Percentiles rank a stretch among this genome's conserved stretches.
These are phyloP conservation scores for Coccomyxa sp. DNA, from an alignment of 139 green algal genomes.

Conservation along the genomic window DNA sequence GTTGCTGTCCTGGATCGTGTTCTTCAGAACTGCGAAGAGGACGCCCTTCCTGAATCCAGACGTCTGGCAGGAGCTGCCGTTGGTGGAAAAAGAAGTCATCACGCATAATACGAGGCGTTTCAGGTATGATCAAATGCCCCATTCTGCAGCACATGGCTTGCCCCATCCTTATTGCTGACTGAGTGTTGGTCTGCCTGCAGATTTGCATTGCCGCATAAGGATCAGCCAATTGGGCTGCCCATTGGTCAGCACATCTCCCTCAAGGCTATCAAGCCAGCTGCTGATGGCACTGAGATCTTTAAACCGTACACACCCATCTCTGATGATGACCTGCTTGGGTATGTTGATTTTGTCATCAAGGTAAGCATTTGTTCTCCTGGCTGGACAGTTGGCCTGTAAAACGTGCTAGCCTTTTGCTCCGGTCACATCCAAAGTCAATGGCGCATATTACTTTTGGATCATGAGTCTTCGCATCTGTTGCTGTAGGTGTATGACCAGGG, in stretches of 20 bases:
- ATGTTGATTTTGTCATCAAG: slow-evolving; percentile 2
- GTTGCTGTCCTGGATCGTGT: no score
- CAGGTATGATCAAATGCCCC: slow-evolving; percentile 8
- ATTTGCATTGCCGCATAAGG: slow-evolving; percentile 30
- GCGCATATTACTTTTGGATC: no score
- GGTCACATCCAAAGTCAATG: no score
- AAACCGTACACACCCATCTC: slow-evolving; percentile 2
- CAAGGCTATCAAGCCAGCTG: background rate
- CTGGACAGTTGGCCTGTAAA: background rate
- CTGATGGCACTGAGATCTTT: background rate
- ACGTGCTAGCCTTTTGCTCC: no score
- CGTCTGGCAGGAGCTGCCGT: slow-evolving; percentile 27
- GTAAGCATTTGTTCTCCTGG: background rate
- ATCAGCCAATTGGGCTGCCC: slow-evolving; percentile 26
- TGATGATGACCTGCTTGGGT: background rate
- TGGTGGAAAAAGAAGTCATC: slow-evolving; percentile 42
- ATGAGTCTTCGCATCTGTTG: no score
- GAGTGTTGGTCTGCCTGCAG: background rate
- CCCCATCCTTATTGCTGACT: background rate
- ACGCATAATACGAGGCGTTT: slow-evolving; percentile 46
- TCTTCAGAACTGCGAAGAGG: background rate
- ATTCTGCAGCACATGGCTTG: background rate
- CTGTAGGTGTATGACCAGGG: slow-evolving; percentile 36
- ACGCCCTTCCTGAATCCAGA: slow-evolving; percentile 38
- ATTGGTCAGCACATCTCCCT: slow-evolving; percentile 35